Conservation (phyloP, 768 basidiomycete species). For the Termitomyces sp. region DNA sequence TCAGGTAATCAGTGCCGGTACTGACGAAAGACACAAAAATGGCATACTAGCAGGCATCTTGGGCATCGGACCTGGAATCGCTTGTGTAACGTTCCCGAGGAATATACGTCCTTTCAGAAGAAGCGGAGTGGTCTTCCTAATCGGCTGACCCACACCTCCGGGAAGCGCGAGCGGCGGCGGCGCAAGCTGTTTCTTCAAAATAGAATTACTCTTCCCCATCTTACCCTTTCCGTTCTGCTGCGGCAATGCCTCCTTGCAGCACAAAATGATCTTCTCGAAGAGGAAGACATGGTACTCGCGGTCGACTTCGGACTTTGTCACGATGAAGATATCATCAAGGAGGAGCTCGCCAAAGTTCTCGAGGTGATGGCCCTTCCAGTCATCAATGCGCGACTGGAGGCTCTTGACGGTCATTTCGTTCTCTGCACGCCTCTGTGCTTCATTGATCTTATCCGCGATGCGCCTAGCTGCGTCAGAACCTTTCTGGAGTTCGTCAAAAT, state of each 20-base stretch:
- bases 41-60: slow-evolving; percentile 48
- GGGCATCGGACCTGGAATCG: slow-evolving; percentile 55
- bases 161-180: slow-evolving; percentile 43
- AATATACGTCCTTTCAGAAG: slow-evolving; percentile 96
- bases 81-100: slow-evolving; percentile 90
- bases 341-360: slow-evolving; percentile 92
- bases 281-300: slow-evolving; percentile 98
- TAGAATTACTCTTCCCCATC: slow-evolving; percentile 77
- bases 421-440: slow-evolving; percentile 87
- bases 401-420: slow-evolving; percentile 88
- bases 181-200: slow-evolving; percentile 77
- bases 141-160: slow-evolving; percentile 48
- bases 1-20: not conserved
- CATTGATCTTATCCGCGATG: slow-evolving; percentile 94
- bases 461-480: slow-evolving; percentile 87
- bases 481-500: slow-evolving; percentile 75
- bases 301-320: slow-evolving; percentile 94
- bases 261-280: slow-evolving; percentile 97
- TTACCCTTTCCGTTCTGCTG: slow-evolving; percentile 61
- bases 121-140: slow-evolving; percentile 76
- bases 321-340: slow-evolving; percentile 92
- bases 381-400: slow-evolving; percentile 82
- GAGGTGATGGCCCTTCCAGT: slow-evolving; percentile 98
- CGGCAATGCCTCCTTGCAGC: slow-evolving; percentile 87
- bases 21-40: not conserved